These are phyloP conservation scores for Candida multigemmis DNA, from an alignment of 805 yeast species.

Conservation along the genomic window DNA sequence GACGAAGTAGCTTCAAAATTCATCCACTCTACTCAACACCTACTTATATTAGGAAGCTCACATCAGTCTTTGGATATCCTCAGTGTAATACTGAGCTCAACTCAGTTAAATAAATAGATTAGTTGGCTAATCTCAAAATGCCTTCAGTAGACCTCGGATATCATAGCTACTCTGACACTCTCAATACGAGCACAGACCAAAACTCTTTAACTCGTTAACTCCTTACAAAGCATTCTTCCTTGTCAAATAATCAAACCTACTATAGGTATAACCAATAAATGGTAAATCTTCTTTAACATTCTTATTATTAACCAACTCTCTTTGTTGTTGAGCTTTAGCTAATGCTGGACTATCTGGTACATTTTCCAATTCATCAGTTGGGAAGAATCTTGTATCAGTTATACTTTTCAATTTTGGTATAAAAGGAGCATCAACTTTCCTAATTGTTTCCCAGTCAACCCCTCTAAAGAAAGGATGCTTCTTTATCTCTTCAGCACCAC, in stretches of 20 bases:
- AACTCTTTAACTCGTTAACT: no score
- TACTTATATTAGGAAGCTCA: no score
- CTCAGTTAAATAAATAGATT: no score
- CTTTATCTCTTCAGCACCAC: constrained; percentile 90
- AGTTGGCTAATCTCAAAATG: no score
- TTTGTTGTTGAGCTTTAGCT: constrained; percentile 51
- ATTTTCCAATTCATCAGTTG: constrained; percentile 91
- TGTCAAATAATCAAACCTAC: constrained; percentile 88
- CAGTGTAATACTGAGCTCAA: no score
- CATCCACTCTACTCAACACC: no score
- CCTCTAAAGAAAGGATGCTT: constrained; percentile 90
- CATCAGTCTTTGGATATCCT: no score
- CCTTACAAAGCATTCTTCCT: constrained; percentile 49
- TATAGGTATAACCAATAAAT: constrained; percentile 93
- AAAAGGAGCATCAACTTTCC: constrained; percentile 87
- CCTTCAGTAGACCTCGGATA: no score
- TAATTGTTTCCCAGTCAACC: constrained; percentile 87
- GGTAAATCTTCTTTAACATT: constrained; percentile 83
- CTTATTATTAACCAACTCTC: constrained; percentile 40
- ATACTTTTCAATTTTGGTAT: constrained; percentile 86
- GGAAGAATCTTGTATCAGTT: constrained; percentile 96
- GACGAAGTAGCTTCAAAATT: no score
- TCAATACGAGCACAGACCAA: no score
- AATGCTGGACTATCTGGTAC: constrained; percentile 79
- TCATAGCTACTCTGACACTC: no score